Evolutionary conservation across 2,329 filamentous ascomycete species (phyloP).

Genomic region (Lasiodiplodia citricola): DNA sequence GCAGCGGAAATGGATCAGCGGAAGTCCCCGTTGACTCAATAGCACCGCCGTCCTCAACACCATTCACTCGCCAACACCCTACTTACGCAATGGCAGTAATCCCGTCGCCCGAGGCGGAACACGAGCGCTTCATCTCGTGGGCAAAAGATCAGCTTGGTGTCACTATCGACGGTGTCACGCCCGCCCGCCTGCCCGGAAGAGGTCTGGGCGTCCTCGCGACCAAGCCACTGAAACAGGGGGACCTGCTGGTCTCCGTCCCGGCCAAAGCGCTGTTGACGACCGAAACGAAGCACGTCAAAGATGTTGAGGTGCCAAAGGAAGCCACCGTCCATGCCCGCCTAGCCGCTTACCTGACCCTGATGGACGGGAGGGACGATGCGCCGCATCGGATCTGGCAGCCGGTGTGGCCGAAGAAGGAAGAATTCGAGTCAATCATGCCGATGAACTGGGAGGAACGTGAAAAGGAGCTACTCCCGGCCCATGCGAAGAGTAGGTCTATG

Average conservation of each 20-base stretch:
- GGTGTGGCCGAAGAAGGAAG: conserved; percentile 67
- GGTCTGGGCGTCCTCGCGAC: conserved; percentile 81
- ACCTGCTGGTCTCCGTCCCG: conserved; percentile 70
- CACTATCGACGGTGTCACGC: conserved; percentile 68
- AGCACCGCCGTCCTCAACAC: conserved; percentile 8
- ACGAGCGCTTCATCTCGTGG: conserved; percentile 70
- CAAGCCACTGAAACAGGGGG: conserved; percentile 65
- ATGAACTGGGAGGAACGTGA: conserved; percentile 58
- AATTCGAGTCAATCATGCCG: conserved; percentile 65
- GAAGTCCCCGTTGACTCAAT: neutral
- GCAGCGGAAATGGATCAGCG: neutral
- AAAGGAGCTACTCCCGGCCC: conserved; percentile 46
- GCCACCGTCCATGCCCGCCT: conserved; percentile 73
- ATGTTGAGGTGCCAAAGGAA: conserved; percentile 56
- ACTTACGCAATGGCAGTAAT: neutral
- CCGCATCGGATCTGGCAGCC: conserved; percentile 64
- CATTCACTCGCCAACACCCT: neutral
- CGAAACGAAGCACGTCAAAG: conserved; percentile 59
- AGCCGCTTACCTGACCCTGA: conserved; percentile 68
- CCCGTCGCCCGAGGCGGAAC: conserved; percentile 43
- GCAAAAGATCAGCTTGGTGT: conserved; percentile 66
- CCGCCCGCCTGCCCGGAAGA: conserved; percentile 70
- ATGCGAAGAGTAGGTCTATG: conserved; percentile 36
- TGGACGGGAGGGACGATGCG: conserved; percentile 48
- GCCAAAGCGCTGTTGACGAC: conserved; percentile 67